Evolutionary conservation across 2,329 filamentous ascomycete species (phyloP), one percentile per base, ranked within the genome.

Genomic region (Aspergillus ibericus): DNA sequence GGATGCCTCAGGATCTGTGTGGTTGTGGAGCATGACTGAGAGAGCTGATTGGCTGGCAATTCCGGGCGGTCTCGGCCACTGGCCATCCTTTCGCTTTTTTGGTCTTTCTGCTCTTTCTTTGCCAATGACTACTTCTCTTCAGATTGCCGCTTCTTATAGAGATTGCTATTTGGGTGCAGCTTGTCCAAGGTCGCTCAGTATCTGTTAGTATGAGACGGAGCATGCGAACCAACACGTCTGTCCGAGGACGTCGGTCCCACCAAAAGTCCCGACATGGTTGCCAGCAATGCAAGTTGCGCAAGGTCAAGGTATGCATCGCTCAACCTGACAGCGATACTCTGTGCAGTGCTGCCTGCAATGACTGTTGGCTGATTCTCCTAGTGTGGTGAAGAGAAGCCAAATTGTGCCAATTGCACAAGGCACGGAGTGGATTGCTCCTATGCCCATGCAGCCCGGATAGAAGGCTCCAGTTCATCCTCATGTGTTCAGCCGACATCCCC

Each of bases 371-470:
- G 18, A 42, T 15, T 13, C 3, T 5, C 44, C 9, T 22, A 70
- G 70, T 72, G 70, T 38, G 70, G 70, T 29, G 68, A 72, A 53
- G 59, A 50, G 22, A 67, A 63, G 47, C 70, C 69, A 10, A 47
- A 22, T 16, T 71, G 70, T 42, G 44, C 50, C 8, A 71, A 72
- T 16, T 71, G 68, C 46, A 60, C 51, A 35, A 63, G 59, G 20
- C 65, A 71, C 56, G 67, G 57, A 8, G 59, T 67, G 0, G 32
- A 40, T 15, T 72, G 69, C 48, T 60, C 52, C n/a, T 70, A 66
- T 49, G 42, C 53, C 13, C 10, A 35, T 12, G 16, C 40, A 22
- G 20, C 7, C 10, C 27, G 25, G 25, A n/a, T 34, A 25, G 47
- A 22, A 2, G 15, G 16, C 15, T 35, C 16, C n/a, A 5, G 16